These are phyloP conservation scores for Asterella californica DNA, from an alignment of 225 moss, liverwort and hornwort species.

Conservation along the genomic window DNA sequence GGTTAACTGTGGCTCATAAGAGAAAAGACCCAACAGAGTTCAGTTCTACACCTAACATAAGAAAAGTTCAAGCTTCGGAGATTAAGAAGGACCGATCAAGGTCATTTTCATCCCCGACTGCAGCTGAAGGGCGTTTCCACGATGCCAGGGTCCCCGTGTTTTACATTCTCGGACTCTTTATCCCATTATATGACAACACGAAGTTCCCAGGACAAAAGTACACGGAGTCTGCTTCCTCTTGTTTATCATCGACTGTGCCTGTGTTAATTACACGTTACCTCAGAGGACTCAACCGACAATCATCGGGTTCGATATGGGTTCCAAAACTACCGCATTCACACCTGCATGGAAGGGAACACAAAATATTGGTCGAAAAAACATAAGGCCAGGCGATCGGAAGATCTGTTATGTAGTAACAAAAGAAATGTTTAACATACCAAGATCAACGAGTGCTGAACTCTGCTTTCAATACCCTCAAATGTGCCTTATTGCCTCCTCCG, in stretches of 20 bases:
- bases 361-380: background rate
- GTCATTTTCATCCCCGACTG: background rate
- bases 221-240: background rate
- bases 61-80: background rate
- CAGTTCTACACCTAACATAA: background rate
- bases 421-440: conserved; percentile 38
- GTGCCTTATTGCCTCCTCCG: conserved; percentile 53
- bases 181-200: background rate
- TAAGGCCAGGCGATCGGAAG: background rate
- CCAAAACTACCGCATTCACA: conserved; percentile 73
- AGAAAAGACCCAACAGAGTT: no score
- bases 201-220: background rate
- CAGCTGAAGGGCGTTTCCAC: background rate
- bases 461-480: conserved; percentile 59
- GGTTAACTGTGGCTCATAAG: background rate
- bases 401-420: no score
- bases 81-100: background rate
- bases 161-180: background rate
- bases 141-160: background rate
- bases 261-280: conserved; percentile 35
- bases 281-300: conserved; percentile 56
- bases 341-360: conserved; percentile 41
- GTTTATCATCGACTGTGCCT: background rate
- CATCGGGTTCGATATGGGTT: conserved; percentile 69
- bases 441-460: conserved; percentile 57